Percentiles rank a stretch among this genome's conserved stretches.
Evolutionary conservation across 2,329 filamentous ascomycete genomes (phyloP).

Genomic region (Sphaceloma murrayae): DNA sequence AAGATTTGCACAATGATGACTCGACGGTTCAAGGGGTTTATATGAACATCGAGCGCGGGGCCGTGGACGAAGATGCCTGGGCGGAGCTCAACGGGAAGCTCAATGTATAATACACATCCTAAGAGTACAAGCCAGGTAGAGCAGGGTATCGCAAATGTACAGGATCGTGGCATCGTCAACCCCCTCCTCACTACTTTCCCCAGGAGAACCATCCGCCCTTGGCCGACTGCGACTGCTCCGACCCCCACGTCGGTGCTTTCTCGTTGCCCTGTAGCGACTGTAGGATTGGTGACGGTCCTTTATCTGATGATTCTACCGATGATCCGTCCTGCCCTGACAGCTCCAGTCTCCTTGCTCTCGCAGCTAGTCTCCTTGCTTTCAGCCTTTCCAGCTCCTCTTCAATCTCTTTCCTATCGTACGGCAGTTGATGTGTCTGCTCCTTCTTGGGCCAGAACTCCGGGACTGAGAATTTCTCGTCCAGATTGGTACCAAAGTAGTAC

Average conservation of each 20-base stretch:
- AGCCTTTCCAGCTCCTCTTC: constrained; percentile 67
- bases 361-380: constrained; percentile 41
- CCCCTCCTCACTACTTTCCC: constrained; percentile 14
- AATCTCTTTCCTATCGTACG: constrained; percentile 72
- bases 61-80: constrained; percentile 30
- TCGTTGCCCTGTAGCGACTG: constrained; percentile 13
- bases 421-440: constrained; percentile 66
- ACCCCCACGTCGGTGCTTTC: constrained; percentile 6
- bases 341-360: constrained; percentile 40
- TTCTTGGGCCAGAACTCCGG: constrained; percentile 88
- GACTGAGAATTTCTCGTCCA: constrained; percentile 82
- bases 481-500: constrained; percentile 99
- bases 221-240: constrained; percentile 2
- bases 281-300: constrained; percentile 1
- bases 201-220: constrained; percentile 19
- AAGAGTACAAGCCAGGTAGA: neutral
- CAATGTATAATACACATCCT: constrained; percentile 24
- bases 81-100: constrained; percentile 32
- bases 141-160: constrained; percentile 17
- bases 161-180: constrained; percentile 18
- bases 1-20: constrained; percentile 52
- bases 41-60: constrained; percentile 49
- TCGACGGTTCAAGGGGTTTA: constrained; percentile 71
- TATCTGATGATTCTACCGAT: neutral
- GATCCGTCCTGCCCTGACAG: constrained; percentile 23